phyloP scores from a whole-genome alignment of 2,329 filamentous ascomycete species.

The Sclerotinia nivalis region DNA sequence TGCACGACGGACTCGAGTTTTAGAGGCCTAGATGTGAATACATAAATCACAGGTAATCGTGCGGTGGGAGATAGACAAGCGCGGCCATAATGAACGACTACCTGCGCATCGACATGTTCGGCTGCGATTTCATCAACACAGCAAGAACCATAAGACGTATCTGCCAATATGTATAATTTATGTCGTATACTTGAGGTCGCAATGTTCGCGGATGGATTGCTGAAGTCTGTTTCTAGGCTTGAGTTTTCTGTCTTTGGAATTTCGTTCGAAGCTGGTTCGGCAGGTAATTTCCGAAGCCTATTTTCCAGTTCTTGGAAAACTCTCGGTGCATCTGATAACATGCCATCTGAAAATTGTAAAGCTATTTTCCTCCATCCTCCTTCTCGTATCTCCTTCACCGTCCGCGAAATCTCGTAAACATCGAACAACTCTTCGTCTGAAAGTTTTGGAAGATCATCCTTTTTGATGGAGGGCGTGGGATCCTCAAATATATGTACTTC shows the following conservation, averaged over 20 bases:
- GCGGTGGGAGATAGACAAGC: conserved; percentile 90
- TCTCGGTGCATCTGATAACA: conserved; percentile 82
- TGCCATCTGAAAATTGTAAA: conserved; percentile 92
- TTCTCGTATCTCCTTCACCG: conserved; percentile 70
- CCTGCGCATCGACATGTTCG: conserved; percentile 87
- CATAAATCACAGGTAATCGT: conserved; percentile 81
- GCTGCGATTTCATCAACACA: conserved; percentile 97
- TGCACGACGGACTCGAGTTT: conserved; percentile 56
- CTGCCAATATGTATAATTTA: conserved; percentile 78
- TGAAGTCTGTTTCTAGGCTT: conserved; percentile 31
- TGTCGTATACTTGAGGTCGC: neutral
- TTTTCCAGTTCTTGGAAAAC: conserved; percentile 68
- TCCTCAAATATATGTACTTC: conserved; percentile 60
- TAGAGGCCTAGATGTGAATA: conserved; percentile 77
- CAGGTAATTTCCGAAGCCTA: conserved; percentile 44
- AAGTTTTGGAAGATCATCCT: conserved; percentile 21
- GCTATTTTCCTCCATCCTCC: conserved; percentile 76
- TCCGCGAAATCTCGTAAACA: conserved; percentile 84
- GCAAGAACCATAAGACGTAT: conserved; percentile 95
- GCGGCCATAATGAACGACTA: conserved; percentile 91
- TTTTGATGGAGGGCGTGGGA: conserved; percentile 40
- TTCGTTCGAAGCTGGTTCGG: conserved; percentile 16
- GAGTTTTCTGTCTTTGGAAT: conserved; percentile 21
- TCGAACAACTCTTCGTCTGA: conserved; percentile 68
- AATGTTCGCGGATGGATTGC: conserved; percentile 21